These are phyloP conservation scores for Kockiozyma suomiensis DNA, from an alignment of 805 yeast species.

Conservation along the genomic window DNA sequence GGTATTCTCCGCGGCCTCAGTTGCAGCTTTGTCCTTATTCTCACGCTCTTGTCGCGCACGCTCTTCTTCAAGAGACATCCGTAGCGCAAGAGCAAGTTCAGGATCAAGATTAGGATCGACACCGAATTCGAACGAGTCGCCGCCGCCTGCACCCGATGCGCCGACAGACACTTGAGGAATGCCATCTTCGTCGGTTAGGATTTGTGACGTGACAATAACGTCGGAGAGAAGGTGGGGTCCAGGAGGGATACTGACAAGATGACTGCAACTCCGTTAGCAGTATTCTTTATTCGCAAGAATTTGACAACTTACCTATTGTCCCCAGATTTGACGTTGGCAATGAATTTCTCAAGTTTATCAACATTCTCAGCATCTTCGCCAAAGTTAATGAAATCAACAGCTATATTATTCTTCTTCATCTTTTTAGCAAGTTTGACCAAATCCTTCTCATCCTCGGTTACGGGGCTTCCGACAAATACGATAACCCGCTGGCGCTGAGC, in stretches of 20 bases:
- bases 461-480: slow-evolving; percentile 86
- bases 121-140: slow-evolving; percentile 60
- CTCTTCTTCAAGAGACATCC: slow-evolving; percentile 94
- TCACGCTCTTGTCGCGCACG: slow-evolving; percentile 82
- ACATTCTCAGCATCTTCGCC: slow-evolving; percentile 86
- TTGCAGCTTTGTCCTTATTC: slow-evolving; percentile 19
- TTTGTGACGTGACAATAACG: slow-evolving; percentile 72
- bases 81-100: slow-evolving; percentile 91
- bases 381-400: slow-evolving; percentile 86
- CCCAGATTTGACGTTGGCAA: slow-evolving; percentile 66
- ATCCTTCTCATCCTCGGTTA: slow-evolving; percentile 66
- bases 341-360: slow-evolving; percentile 75
- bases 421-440: slow-evolving; percentile 84
- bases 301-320: slow-evolving; percentile 50
- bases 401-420: slow-evolving; percentile 89
- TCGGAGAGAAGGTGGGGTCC: slow-evolving; percentile 85
- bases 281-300: not conserved
- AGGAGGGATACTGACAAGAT: slow-evolving; percentile 83
- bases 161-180: slow-evolving; percentile 41
- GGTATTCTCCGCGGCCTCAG: not conserved
- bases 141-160: slow-evolving; percentile 48
- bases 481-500: slow-evolving; percentile 88
- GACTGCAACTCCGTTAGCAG: slow-evolving; percentile 47
- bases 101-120: slow-evolving; percentile 93
- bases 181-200: slow-evolving; percentile 67